Conservation (phyloP, 2,329 filamentous ascomycete species). For the Tolypocladium sp. region DNA sequence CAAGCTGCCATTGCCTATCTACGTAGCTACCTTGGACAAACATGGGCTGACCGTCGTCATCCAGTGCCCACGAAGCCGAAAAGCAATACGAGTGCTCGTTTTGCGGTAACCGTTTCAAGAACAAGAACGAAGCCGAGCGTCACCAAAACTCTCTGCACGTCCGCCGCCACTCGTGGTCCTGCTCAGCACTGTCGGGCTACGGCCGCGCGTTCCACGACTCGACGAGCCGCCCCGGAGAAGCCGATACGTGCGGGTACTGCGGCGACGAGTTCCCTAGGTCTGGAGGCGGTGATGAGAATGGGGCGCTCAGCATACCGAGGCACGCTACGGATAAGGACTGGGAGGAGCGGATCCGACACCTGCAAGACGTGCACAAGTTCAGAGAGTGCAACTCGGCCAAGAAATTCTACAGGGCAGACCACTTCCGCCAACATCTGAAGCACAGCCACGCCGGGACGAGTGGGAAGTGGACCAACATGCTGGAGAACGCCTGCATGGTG, state of each 20-base stretch:
- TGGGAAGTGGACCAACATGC: constrained; percentile 97
- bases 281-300: constrained; percentile 27
- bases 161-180: constrained; percentile 92
- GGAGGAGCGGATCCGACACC: constrained; percentile 76
- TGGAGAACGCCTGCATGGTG: constrained; percentile 95
- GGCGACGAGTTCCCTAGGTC: constrained; percentile 72
- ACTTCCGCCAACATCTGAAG: constrained; percentile 96
- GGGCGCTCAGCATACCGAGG: constrained; percentile 21
- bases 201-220: constrained; percentile 84
- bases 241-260: constrained; percentile 89
- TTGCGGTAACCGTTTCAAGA: constrained; percentile 94
- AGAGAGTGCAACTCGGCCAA: constrained; percentile 96
- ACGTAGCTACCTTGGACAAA: not conserved
- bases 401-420: constrained; percentile 95
- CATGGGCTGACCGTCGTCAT: not conserved
- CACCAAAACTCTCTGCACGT: constrained; percentile 94
- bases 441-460: constrained; percentile 94
- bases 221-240: constrained; percentile 52
- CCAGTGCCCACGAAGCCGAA: constrained; percentile 79
- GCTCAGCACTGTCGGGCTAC: constrained; percentile 70
- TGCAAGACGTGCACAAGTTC: constrained; percentile 91
- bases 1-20: not conserved
- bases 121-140: constrained; percentile 95
- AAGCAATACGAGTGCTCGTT: constrained; percentile 94
- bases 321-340: constrained; percentile 72